Evolutionary conservation across 345 rosid genomes (phyloP).

Genomic region (Brassica rapa): DNA sequence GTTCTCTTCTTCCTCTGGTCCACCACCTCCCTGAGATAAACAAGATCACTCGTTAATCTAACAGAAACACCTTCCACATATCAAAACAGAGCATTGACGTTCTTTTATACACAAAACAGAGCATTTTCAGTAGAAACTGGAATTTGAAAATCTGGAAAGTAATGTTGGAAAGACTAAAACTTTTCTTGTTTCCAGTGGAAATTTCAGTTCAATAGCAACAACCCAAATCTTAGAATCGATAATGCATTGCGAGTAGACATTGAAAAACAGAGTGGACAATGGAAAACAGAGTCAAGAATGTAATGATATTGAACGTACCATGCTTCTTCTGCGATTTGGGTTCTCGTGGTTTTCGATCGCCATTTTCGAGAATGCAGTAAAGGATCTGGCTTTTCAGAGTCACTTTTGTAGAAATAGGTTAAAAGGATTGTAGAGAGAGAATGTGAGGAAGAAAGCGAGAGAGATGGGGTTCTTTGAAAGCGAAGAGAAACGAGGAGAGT

Average conservation of each 20-base stretch:
- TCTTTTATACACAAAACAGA: background rate
- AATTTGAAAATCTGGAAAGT: background rate
- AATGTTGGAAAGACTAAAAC: background rate
- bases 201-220: background rate
- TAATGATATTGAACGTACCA: constrained; percentile 43
- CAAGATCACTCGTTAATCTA: background rate
- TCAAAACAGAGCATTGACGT: background rate
- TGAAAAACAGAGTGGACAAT: background rate
- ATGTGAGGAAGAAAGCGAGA: constrained; percentile 19
- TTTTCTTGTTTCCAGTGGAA: background rate
- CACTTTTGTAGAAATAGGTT: background rate
- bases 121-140: constrained; percentile 7
- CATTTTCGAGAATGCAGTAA: constrained; percentile 49
- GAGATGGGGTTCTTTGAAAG: constrained; percentile 33
- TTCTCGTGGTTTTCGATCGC: constrained; percentile 76
- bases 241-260: background rate
- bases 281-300: constrained; percentile 19
- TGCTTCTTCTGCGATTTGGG: constrained; percentile 61
- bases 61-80: background rate
- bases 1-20: constrained; percentile 60
- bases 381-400: constrained; percentile 14
- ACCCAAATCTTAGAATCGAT: constrained; percentile 10
- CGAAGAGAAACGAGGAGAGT: constrained; percentile 33
- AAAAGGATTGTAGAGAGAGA: constrained; percentile 28
- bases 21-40: constrained; percentile 47